Base-by-base conservation (phyloP, 2,329 filamentous ascomycete genomes). In the Ceratocystiopsis sp. region DNA sequence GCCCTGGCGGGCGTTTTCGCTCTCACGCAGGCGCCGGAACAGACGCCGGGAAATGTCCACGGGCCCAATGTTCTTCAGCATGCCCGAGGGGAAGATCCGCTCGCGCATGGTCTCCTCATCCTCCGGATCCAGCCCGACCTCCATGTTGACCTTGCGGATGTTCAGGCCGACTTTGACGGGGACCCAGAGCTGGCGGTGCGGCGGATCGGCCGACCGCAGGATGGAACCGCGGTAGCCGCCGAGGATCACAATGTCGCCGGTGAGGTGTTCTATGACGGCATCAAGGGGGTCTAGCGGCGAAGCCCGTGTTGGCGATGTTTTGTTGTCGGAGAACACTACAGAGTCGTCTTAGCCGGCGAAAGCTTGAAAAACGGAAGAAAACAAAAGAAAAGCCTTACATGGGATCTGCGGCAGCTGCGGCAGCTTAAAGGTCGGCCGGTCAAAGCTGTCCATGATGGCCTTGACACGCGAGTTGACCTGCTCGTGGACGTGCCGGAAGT, bases 141-240 rank as follows among this genome's bases (percentile, higher is more conserved):
- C 85, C 4, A 96, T 67, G 56, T 96, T 84, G 2, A 89, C 87
- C 56, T 91, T 94, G 44, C 87, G 79, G 48, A 95, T 73, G 52
- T 93, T 94, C 41, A 96, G 64, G 1, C 89, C 87, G 25, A 94
- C 80, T 59, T 95, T 95, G 54, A 95, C 79, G 0, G 87, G 87
- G 2, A 93, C 84, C 89, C 89, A 96, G 0, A 94, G 64, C 56
- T 93, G 85, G n/a, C 85, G 77, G 54, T 89, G 76, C 4, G 83
- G 81, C 10, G 82, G 73, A 48, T 85, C 78, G 12, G 84, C 80
- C 12, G 85, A 93, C 29, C 87, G 77, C 29, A 96, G 61, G n/a
- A 95, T 71, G 0, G 87, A 94, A 4, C 89, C 89, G 50, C 89
- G 73, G 55, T 95, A 94, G 14, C 89, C 89, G 17, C 89, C 89